Evolutionary conservation across 495 filamentous ascomycete genomes (phyloP), one percentile per base, ranked within the genome.

Genomic region (Melanomma pulvis-pyrius): DNA sequence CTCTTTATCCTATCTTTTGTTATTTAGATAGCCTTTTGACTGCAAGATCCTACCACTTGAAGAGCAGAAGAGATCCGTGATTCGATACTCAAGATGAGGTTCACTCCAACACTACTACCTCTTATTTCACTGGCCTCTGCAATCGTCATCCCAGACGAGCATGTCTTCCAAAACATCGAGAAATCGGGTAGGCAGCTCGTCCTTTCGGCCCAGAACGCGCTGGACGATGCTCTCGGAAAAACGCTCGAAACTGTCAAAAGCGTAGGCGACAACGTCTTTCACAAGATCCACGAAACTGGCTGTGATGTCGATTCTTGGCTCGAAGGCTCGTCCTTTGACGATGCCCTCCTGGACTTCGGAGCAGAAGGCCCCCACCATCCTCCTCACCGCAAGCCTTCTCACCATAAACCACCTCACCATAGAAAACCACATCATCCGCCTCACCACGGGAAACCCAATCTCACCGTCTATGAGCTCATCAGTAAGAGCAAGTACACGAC

Each of bases 401-500:
- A 77, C 34, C 54, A 76, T 30, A 65, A 65, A 13, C 68, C 72
- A 54, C 76, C 69, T 25, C 76, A 74, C 50, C 69, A 71, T 51
- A 58, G 67, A 34, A 56, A 55, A 29, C 69, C 64, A 13, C 68
- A 71, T 32, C 68, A 71, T 49, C 67, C 66, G 47, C 67, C 71
- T 25, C 68, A 71, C 34, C 36, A 70, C 44, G 39, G 61, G 39
- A 69, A 70, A 46, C 70, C 81, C n/a, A 89, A 92, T 72, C 69
- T 78, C 71, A 96, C 91, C 30, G 80, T 96, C 55, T 96, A 91
- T 76, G 79, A 96, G 65, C 76, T 92, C 25, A 91, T 97, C 75
- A 75, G 81, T 13, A 79, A 83, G 51, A 88, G 82, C 78, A 89
- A 90, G 64, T 84, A 92, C 78, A 92, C 90, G 22, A 87, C 83